These are phyloP conservation scores for Malus hybrid DNA, from an alignment of 331 rosid genomes.

Conservation along the genomic window DNA sequence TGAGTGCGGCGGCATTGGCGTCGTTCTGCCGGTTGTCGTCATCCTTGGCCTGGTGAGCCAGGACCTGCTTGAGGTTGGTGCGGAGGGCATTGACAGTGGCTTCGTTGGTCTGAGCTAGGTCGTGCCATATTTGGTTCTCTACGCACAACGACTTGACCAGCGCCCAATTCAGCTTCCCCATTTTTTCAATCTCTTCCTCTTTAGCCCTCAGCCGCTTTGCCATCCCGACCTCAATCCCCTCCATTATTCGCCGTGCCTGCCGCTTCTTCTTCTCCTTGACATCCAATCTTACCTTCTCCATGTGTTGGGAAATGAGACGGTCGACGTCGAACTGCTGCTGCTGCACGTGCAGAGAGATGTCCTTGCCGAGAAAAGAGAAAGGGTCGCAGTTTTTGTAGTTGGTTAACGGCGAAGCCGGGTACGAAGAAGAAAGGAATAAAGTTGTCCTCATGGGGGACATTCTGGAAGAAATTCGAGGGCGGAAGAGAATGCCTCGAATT, in stretches of 20 bases:
- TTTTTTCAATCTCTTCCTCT: slow-evolving; percentile 70
- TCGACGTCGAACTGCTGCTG: slow-evolving; percentile 72
- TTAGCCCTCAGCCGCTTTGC: slow-evolving; percentile 51
- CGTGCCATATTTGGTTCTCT: slow-evolving; percentile 86
- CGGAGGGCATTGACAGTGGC: slow-evolving; percentile 77
- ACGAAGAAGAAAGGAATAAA: no score
- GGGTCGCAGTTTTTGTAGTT: slow-evolving; percentile 25
- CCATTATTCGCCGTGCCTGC: slow-evolving; percentile 45
- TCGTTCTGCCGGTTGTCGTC: background rate
- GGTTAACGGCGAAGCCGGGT: slow-evolving; percentile 1
- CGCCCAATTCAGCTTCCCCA: slow-evolving; percentile 68
- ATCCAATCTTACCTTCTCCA: slow-evolving; percentile 74
- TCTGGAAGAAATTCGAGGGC: no score
- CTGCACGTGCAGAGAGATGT: slow-evolving; percentile 51
- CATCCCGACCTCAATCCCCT: slow-evolving; percentile 49
- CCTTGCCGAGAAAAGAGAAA: slow-evolving; percentile 71
- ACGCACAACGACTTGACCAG: slow-evolving; percentile 44
- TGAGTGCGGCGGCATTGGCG: background rate
- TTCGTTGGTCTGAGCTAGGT: slow-evolving; percentile 72
- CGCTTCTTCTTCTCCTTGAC: slow-evolving; percentile 53
- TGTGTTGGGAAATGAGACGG: slow-evolving; percentile 49
- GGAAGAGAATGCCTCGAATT: no score
- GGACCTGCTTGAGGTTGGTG: slow-evolving; percentile 45
- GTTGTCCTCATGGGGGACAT: no score
- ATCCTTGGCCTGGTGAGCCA: slow-evolving; percentile 37